Evolutionary conservation across 441 rosid genomes (phyloP), one percentile per base, ranked within the genome.

Genomic region (Populus hybrid): DNA sequence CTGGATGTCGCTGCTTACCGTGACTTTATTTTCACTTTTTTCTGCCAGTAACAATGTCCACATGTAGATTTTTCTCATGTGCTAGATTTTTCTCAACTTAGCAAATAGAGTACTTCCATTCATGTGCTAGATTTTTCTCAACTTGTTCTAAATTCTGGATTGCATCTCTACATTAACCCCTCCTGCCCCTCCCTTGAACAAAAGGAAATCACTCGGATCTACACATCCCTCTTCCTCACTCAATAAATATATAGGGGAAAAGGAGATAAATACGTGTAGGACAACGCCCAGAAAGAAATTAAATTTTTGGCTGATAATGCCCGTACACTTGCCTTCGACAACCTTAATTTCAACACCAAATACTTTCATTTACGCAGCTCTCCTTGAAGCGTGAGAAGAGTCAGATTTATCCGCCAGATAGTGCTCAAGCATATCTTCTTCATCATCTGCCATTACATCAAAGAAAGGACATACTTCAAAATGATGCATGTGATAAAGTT

Each of bases 351-450:
- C 63, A 24, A 67, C 5, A 70, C 69, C 57, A 26, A 66, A 14
- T 7, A 32, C 14, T 38, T 80, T 63, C 75, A 21, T 67, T 80
- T 74, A 83, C 71, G 65, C 84, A 78, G 82, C 85, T 82, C 87
- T 78, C 83, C 82, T 87, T 20, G 87, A 86, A 24, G 90, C 78
- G 79, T 92, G 97, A 61, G 87, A 16, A 12, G 89, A 77, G 77
- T 93, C 97, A 42, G 94, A 86, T 84, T 95, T 95, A 90, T 94
- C 97, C 0, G 98, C 97, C 81, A 94, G 86, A 82, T 92, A 94
- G 81, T 92, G 99, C 90, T 94, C 97, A 26, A 96, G 89, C 98
- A 96, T 94, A 84, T 93, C 99, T 46, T 89, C 94, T 86, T 96
- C 98, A 10, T 94, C 99, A 82, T 92, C 99, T 88, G 88, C 83